These are phyloP conservation scores for Naegleria lovaniensis DNA, from an alignment of 208 protist species.

Conservation along the genomic window DNA sequence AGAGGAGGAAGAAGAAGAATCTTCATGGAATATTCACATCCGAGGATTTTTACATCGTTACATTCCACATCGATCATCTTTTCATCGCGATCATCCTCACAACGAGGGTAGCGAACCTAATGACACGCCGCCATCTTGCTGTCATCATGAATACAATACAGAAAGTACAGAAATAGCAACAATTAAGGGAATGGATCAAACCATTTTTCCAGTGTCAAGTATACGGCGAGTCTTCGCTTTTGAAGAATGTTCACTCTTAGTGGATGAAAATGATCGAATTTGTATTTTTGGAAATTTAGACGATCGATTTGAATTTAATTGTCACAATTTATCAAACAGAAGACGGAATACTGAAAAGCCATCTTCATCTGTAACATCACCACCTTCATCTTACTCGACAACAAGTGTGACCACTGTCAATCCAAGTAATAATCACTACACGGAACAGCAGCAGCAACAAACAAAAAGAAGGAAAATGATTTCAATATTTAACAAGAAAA, in stretches of 20 bases:
- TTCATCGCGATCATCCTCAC: no score
- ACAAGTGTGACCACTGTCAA: no score
- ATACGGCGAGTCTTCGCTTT: not conserved
- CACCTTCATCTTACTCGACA: no score
- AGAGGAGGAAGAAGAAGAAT: no score
- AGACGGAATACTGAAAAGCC: not conserved
- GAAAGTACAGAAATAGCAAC: not conserved
- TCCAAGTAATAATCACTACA: no score
- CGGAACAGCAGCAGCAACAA: no score
- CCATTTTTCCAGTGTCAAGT: not conserved
- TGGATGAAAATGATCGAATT: not conserved
- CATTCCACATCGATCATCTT: not conserved
- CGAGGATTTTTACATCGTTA: not conserved
- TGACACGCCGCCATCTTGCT: not conserved
- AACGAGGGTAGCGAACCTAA: no score
- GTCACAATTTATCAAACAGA: not conserved
- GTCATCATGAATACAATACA: not conserved
- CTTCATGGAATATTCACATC: no score
- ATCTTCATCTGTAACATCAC: no score
- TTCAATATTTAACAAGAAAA: no score
- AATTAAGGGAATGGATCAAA: not conserved
- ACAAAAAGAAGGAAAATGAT: no score
- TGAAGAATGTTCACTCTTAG: not conserved
- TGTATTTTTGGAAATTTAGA: constrained; percentile 11
- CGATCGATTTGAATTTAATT: not conserved